Percentiles rank a stretch among this genome's conserved stretches.
Conservation (phyloP, 2,329 filamentous ascomycete species). For the Colletotrichum nymphaeae region DNA sequence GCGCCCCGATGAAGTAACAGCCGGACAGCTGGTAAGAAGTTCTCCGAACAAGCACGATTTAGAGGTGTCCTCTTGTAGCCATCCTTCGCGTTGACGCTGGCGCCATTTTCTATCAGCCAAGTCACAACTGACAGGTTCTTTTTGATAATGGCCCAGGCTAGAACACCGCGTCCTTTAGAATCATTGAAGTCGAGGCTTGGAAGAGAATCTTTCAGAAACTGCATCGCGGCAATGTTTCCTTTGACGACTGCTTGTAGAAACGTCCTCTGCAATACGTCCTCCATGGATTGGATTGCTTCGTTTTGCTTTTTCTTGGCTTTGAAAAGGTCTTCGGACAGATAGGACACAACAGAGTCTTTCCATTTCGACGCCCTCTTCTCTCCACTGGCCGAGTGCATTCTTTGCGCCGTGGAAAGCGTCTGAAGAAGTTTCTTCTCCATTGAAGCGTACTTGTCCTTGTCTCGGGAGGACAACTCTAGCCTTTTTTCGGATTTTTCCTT, state of each 20-base stretch:
- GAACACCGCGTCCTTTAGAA: background rate
- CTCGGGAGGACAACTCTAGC: too few relatives aligned
- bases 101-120: background rate
- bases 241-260: background rate
- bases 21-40: too few relatives aligned
- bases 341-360: background rate
- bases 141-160: background rate
- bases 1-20: too few relatives aligned
- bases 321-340: background rate
- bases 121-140: background rate
- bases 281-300: background rate
- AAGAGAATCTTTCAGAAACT: background rate
- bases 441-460: too few relatives aligned
- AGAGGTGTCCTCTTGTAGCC: too few relatives aligned
- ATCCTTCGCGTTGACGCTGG: background rate
- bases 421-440: background rate
- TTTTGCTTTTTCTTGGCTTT: background rate
- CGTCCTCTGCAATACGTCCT: background rate
- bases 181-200: background rate
- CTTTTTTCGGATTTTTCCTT: background rate
- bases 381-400: background rate
- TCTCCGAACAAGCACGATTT: too few relatives aligned
- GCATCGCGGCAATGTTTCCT: background rate
- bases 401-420: background rate
- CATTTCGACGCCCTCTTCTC: background rate